A percentile compares a stretch with the other conserved stretches of the same genome.
phyloP scores from a whole-genome alignment of 257 asterid genomes.

The Rauvolfia tetraphylla region DNA sequence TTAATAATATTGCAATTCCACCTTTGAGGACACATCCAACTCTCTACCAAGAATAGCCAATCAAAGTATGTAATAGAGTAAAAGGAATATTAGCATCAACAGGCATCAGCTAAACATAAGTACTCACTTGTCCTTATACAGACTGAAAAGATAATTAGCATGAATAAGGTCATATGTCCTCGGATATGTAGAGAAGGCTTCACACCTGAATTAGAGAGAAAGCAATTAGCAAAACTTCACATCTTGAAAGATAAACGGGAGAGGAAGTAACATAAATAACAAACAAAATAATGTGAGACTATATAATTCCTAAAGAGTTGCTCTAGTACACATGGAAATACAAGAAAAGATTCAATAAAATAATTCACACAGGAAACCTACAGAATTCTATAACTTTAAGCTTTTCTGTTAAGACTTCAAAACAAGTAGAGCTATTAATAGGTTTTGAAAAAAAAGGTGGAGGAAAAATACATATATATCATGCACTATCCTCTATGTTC shows the following conservation, averaged over 20 bases:
- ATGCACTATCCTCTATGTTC: not conserved
- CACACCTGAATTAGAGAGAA: conserved; percentile 57
- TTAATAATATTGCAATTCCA: not conserved
- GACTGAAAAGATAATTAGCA: conserved; percentile 80
- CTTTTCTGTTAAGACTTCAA: not conserved
- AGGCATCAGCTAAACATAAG: not conserved
- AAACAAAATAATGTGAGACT: not conserved
- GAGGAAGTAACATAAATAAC: not conserved
- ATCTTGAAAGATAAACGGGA: not conserved
- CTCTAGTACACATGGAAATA: not conserved
- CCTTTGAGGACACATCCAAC: not conserved
- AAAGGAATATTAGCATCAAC: not conserved
- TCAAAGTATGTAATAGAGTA: not conserved
- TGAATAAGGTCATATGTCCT: conserved; percentile 95
- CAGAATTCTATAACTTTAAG: not conserved
- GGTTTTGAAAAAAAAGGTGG: not conserved
- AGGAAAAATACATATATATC: not conserved
- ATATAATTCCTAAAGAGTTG: not conserved
- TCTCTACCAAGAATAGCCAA: not conserved
- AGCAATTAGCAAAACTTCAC: not conserved
- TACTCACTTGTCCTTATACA: conserved; percentile 84
- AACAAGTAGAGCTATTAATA: not conserved
- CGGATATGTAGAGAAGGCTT: conserved; percentile 92
- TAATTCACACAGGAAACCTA: not conserved
- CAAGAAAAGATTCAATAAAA: not conserved